These are phyloP conservation scores for Rutidosis leptorrhynchoides DNA, from an alignment of 129 eudicot species.

Conservation along the genomic window DNA sequence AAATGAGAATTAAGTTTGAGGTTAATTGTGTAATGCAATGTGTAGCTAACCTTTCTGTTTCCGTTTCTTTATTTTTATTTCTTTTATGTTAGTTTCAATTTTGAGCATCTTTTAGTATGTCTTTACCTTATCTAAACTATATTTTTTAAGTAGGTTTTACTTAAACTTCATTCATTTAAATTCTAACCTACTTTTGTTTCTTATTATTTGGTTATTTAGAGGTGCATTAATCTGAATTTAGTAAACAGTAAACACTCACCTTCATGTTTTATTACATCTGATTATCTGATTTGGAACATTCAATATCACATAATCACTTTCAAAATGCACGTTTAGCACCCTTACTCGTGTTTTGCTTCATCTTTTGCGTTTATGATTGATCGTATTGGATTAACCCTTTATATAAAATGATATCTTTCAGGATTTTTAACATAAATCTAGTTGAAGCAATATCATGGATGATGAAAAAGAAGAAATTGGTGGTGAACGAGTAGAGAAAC, in stretches of 20 bases:
- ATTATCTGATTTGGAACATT: background rate
- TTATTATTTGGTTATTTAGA: background rate
- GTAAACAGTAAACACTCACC: background rate
- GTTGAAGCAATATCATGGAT: constrained; percentile 30
- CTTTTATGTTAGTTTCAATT: constrained; percentile 5
- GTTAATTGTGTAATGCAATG: background rate
- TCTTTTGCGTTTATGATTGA: background rate
- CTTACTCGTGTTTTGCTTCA: constrained; percentile 20
- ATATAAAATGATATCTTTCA: background rate
- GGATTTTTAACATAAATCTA: constrained; percentile 18
- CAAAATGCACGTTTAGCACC: background rate
- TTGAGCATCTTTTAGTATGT: no score
- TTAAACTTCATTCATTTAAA: background rate
- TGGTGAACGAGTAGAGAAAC: constrained; percentile 29
- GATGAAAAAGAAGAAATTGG: constrained; percentile 26
- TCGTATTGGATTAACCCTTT: constrained; percentile 7
- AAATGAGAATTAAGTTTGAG: constrained; percentile 13
- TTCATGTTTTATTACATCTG: background rate
- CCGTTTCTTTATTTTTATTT: background rate
- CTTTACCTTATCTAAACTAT: no score
- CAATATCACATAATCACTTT: constrained; percentile 4
- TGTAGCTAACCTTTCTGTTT: constrained; percentile 16
- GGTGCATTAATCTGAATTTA: background rate
- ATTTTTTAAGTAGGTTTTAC: constrained; percentile 19
- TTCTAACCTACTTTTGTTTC: constrained; percentile 3